These are phyloP conservation scores for Sporisorium reilianum DNA, from an alignment of 1,284 basidiomycete genomes.

Conservation along the genomic window DNA sequence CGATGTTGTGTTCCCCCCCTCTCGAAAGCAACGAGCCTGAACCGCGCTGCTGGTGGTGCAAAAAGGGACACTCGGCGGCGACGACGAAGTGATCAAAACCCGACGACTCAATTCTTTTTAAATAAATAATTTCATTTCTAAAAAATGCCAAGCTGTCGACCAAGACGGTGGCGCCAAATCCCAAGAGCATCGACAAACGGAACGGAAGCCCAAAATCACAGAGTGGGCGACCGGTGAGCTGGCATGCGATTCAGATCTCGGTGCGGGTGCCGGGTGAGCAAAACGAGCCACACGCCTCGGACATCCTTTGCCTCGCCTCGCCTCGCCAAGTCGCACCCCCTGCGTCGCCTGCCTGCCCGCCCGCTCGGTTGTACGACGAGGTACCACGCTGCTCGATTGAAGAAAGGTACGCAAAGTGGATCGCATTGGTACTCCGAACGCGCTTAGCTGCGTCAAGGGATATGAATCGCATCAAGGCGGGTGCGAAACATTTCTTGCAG, in stretches of 20 bases:
- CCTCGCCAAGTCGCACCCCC: too few species aligned
- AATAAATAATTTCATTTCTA: too few species aligned
- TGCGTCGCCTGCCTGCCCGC: not conserved
- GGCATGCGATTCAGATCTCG: not conserved
- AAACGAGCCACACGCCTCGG: not conserved
- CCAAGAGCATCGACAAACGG: not conserved
- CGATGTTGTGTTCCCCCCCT: too few species aligned
- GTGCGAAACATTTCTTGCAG: not conserved
- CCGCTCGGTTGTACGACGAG: constrained; percentile 4
- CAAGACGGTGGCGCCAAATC: not conserved
- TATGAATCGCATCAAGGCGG: not conserved
- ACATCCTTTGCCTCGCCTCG: too few species aligned
- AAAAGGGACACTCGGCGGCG: not conserved
- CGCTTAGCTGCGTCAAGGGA: not conserved
- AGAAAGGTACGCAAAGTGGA: not conserved
- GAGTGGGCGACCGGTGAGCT: too few species aligned
- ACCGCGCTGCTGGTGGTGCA: not conserved
- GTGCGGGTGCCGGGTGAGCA: not conserved
- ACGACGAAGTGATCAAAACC: not conserved
- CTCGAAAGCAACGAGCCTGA: not conserved
- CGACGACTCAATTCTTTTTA: too few species aligned
- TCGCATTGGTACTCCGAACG: constrained; percentile 3
- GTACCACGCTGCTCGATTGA: not conserved
- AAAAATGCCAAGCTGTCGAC: constrained; percentile 6
- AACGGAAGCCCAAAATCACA: constrained; percentile 4